phyloP scores from a whole-genome alignment of 345 rosid genomes.

The Theobroma cacao region DNA sequence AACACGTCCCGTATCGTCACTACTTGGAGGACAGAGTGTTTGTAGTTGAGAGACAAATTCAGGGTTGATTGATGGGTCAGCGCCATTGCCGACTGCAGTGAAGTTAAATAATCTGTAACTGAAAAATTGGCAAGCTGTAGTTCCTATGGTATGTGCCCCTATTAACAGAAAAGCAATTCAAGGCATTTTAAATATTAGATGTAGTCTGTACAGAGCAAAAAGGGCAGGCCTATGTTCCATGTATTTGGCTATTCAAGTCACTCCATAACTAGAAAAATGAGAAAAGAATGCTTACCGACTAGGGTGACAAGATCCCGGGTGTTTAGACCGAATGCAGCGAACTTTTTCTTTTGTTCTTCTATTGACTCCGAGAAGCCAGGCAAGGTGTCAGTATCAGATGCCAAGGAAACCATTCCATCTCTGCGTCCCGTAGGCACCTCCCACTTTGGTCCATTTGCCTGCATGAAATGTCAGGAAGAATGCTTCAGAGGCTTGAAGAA shows the following conservation, averaged over 20 bases:
- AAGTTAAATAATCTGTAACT: slow-evolving; percentile 51
- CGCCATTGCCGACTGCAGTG: slow-evolving; percentile 44
- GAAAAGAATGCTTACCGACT: slow-evolving; percentile 35
- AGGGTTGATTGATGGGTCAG: neutral
- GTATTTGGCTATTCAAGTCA: neutral
- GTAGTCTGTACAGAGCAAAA: no score
- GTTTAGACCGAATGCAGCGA: slow-evolving; percentile 30
- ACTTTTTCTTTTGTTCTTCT: slow-evolving; percentile 15
- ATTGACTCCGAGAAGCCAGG: slow-evolving; percentile 29
- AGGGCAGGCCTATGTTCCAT: no score
- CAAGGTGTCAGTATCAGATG: slow-evolving; percentile 42
- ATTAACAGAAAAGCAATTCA: neutral
- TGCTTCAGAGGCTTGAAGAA: neutral
- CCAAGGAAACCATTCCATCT: slow-evolving; percentile 52
- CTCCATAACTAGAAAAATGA: neutral
- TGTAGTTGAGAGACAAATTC: slow-evolving; percentile 4
- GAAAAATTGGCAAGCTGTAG: slow-evolving; percentile 44
- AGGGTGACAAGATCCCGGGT: slow-evolving; percentile 47
- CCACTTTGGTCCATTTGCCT: slow-evolving; percentile 48
- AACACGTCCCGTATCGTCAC: neutral
- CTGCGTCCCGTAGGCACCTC: slow-evolving; percentile 47
- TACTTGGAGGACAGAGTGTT: neutral
- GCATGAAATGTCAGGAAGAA: neutral
- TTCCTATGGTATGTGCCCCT: slow-evolving; percentile 71
- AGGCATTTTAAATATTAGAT: neutral